Base-by-base conservation (phyloP, 208 protist species). In the Porcisia hertigi region DNA sequence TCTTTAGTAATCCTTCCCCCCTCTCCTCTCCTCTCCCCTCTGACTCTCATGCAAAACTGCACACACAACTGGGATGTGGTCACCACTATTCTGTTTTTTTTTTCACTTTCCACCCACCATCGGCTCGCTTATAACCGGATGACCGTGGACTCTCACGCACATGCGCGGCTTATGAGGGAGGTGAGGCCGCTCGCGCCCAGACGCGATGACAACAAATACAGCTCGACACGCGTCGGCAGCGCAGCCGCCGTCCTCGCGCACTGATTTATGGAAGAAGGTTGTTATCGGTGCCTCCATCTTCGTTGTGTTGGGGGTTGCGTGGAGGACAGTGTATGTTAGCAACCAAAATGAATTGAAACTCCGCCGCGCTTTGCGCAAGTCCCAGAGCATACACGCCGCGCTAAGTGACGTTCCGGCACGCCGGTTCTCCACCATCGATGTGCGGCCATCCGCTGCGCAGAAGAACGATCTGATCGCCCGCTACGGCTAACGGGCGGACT, bases 311-410 rank as follows among this genome's bases (percentile, higher is more conserved):
- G 86, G 62, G 18, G 70, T 83, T 9, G 79, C 74, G 1, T 95
- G 91, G 89, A 59, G 86, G 3, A 58, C 78, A 8, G 78, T 92
- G 45, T 95, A 94, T 75, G 73, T 79, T 34, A 80, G 81, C 18
- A 95, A 95, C 77, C 87, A 93, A 30, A 65, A 73, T 0, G 88
- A 93, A 54, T 78, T 93, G 45, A 20, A 80, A 20, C 0, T 82
- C 18, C 85, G 83, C 0, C 79, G 83, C 14, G 75, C 80, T 0
- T 23, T 75, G n/a, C 75, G 85, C 16, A 69, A 77, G 47, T 77
- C 91, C 3, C 80, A 84, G 43, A 69, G 62, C 62, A 67, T 92
- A 3, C n/a, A 77, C 12, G 76, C 78, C 11, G 73, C 86, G 0
- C 70, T 95, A 18, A 43, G 47, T 0, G 91, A 93, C 36, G 85